These are phyloP conservation scores for Aspergillus oerlinghausenensis DNA, from an alignment of 2,329 filamentous ascomycete species.

Conservation along the genomic window DNA sequence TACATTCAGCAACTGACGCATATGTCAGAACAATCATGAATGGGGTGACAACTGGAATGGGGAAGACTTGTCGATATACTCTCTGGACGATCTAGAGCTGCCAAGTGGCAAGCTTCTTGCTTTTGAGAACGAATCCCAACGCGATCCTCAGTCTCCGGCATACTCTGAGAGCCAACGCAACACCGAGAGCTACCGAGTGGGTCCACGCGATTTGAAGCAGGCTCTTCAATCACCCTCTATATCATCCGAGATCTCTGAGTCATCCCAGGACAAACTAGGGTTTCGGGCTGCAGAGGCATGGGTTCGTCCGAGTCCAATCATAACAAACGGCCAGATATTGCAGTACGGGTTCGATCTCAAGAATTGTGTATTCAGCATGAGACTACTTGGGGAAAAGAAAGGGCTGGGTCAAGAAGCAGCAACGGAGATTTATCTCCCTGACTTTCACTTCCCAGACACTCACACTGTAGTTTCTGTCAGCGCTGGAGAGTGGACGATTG, in stretches of 20 bases:
- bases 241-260: slow-evolving; percentile 52
- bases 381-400: slow-evolving; percentile 57
- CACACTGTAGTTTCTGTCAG: slow-evolving; percentile 68
- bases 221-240: slow-evolving; percentile 57
- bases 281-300: slow-evolving; percentile 91
- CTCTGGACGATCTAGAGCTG: slow-evolving; percentile 69
- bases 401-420: slow-evolving; percentile 60
- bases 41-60: slow-evolving; percentile 97
- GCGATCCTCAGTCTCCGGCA: slow-evolving; percentile 45
- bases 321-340: slow-evolving; percentile 65
- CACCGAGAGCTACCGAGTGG: slow-evolving; percentile 51
- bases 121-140: slow-evolving; percentile 37
- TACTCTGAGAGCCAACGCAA: slow-evolving; percentile 51
- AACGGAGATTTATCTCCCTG: slow-evolving; percentile 80
- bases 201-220: slow-evolving; percentile 69
- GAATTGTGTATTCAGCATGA: slow-evolving; percentile 70
- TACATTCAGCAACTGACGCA: neutral
- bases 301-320: slow-evolving; percentile 76
- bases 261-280: slow-evolving; percentile 62
- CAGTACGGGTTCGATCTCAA: slow-evolving; percentile 78
- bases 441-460: slow-evolving; percentile 83
- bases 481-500: slow-evolving; percentile 86
- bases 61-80: slow-evolving; percentile 90
- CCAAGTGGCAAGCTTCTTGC: slow-evolving; percentile 27
- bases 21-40: slow-evolving; percentile 71